A percentile compares a stretch with the other conserved stretches of the same genome.
These are phyloP conservation scores for Polychaeton citri DNA, from an alignment of 2,329 filamentous ascomycete genomes.

Conservation along the genomic window DNA sequence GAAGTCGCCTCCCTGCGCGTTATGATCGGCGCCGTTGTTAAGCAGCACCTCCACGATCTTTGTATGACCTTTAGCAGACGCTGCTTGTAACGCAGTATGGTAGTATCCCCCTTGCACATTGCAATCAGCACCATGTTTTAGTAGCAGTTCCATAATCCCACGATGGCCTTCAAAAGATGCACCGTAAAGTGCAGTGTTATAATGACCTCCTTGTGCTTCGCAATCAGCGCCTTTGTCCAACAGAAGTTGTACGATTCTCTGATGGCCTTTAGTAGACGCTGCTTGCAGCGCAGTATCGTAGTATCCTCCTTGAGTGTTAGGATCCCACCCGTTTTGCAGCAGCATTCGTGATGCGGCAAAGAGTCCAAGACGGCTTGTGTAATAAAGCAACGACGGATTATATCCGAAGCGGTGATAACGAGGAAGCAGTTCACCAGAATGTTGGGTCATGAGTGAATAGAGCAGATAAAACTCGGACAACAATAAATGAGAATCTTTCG, in stretches of 20 bases:
- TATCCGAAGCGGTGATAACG: slow-evolving; percentile 6
- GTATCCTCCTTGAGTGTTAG: slow-evolving; percentile 3
- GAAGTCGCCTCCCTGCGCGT: neutral
- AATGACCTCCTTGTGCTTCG: slow-evolving; percentile 1
- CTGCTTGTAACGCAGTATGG: slow-evolving; percentile 2
- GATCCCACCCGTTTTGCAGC: slow-evolving; percentile 7
- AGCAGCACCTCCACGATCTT: slow-evolving; percentile 11
- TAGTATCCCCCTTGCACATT: slow-evolving; percentile 3
- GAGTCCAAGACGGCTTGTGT: slow-evolving; percentile 1
- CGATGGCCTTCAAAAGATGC: slow-evolving; percentile 13
- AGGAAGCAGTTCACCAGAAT: slow-evolving; percentile 3
- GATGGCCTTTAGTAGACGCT: slow-evolving; percentile 2
- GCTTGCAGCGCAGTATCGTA: slow-evolving; percentile 1
- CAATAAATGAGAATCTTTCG: slow-evolving; percentile 19
- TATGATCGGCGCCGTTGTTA: slow-evolving; percentile 6
- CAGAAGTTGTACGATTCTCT: slow-evolving; percentile 3
- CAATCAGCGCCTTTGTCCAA: slow-evolving; percentile 3
- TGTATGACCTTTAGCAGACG: slow-evolving; percentile 1
- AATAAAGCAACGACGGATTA: slow-evolving; percentile 6
- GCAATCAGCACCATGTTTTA: slow-evolving; percentile 12
- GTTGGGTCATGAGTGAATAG: slow-evolving; percentile 10
- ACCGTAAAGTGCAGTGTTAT: slow-evolving; percentile 9
- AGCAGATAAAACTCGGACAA: slow-evolving; percentile 3
- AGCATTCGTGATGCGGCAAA: neutral
- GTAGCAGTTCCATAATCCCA: slow-evolving; percentile 13